Evolutionary conservation across 768 basidiomycete genomes (phyloP), one percentile per base, ranked within the genome.

Genomic region (Rhizopogon roseolus): DNA sequence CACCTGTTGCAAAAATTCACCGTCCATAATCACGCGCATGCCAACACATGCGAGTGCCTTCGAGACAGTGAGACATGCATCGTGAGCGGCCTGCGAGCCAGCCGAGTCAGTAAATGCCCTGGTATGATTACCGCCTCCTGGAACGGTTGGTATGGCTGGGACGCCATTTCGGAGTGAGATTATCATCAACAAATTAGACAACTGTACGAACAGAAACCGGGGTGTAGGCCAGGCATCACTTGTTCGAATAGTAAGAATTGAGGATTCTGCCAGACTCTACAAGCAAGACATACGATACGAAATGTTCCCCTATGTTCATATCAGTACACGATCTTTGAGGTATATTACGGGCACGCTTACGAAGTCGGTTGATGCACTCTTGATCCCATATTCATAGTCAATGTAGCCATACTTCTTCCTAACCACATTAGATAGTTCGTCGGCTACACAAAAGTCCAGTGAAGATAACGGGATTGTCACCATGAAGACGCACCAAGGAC

Each of bases 121-220:
- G 0, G 91, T 92, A 60, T 93, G 91, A 62, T 92, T 92, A 7
- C 89, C 89, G 10, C 89, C 90, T 58, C 82, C 76, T 0, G 71
- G 64, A 19, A 81, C 73, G 0, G 86, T 90, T 3, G 90, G 91
- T 40, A 93, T 93, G 10, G 87, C 90, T 90, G 10, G 17, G 27
- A 27, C n/a, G 17, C 32, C 16, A 11, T 25, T 22, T 27, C 27
- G 57, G 54, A 54, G 28, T 34, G 14, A 38, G 10, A 22, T 44
- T 19, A 49, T 6, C 34, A 27, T 40, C 41, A 8, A 54, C 32
- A 49, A 29, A 11, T 50, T 7, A 29, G 25, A 43, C 5, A 40
- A 36, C 8, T 38, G 29, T 19, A 62, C 70, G 27, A 52, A 72
- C 66, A 66, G 49, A 86, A 91, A 13, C 84, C 82, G 19, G 89